Conservation (phyloP, 148 eudicot genomes). For the Rhododendron simsii region DNA sequence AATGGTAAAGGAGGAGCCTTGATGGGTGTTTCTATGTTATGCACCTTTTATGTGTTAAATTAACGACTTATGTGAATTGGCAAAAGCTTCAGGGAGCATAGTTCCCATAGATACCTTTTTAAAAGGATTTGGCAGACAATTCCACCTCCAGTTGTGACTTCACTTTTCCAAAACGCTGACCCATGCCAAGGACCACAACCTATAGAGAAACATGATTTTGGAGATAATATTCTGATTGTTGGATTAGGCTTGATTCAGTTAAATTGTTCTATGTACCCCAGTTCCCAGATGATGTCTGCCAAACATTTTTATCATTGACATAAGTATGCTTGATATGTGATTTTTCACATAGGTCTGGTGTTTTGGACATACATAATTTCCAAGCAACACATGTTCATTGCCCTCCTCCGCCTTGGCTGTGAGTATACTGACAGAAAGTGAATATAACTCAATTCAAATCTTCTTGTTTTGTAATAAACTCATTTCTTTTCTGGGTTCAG, state of each 20-base stretch:
- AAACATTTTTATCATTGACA: not conserved
- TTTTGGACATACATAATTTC: constrained; percentile 55
- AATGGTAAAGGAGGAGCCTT: not conserved
- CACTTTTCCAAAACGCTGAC: not conserved
- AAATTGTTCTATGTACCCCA: not conserved
- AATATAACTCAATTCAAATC: not conserved
- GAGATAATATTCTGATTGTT: not conserved
- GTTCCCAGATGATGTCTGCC: not conserved
- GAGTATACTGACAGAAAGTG: constrained; percentile 30
- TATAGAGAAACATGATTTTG: not conserved
- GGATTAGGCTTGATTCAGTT: not conserved
- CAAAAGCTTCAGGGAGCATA: not conserved
- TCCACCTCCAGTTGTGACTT: not conserved
- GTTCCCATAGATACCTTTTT: not conserved
- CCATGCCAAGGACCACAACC: not conserved
- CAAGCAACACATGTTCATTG: constrained; percentile 91
- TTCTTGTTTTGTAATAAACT: not conserved
- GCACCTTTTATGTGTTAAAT: not conserved
- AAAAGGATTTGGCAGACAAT: too few relatives aligned
- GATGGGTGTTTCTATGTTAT: not conserved
- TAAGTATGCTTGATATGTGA: not conserved
- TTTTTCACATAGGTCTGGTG: constrained; percentile 68
- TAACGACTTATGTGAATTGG: not conserved
- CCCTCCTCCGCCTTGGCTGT: constrained; percentile 97
- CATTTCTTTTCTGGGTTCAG: constrained; percentile 26